Evolutionary conservation across 2,329 filamentous ascomycete genomes (phyloP), one percentile per base, ranked within the genome.

Genomic region (Aspergillus sp.): DNA sequence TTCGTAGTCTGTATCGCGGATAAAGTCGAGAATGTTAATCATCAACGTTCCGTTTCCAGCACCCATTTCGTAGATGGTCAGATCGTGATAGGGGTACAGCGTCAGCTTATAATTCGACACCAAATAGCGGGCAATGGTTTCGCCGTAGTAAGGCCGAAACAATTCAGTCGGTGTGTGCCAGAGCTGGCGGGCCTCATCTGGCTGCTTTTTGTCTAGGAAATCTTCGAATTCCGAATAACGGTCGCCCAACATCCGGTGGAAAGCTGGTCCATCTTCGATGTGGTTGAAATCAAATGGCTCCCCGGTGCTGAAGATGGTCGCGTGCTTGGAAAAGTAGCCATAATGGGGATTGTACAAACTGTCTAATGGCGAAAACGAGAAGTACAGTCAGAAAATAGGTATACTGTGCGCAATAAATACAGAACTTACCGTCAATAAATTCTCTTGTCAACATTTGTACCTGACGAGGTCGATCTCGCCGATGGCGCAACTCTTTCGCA

Each of bases 101-200:
- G 90, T 91, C 72, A 97, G 86, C 73, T 95, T 92, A 83, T 99
- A 99, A 79, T 99, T 97, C 65, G 91, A 88, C 65, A 98, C 88
- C 45, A 99, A 85, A 74, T 98, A 97, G 19, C 93, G 88, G n/a
- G 93, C 95, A 65, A 99, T 91, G 35, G 95, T 91, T 80, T 99
- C 93, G 70, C 93, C 96, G 73, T 99, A 99, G 77, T 93, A 96
- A 0, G 96, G 95, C 33, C 91, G 86, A 79, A 99, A 99, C 19
- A 99, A 86, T 79, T 99, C 95, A 0, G 95, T 99, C 0, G 96
- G 95, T 12, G 95, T 99, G 75, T 99, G 96, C 95, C 95, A 99
- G 46, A 99, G 82, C 78, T 99, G 95, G 9, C 95, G 86, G 41
- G 90, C 89, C 48, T 90, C 86, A 78, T 90, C 85, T 47, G 84